phyloP scores from a whole-genome alignment of 148 eudicot genomes.

The Linanthus parryae region DNA sequence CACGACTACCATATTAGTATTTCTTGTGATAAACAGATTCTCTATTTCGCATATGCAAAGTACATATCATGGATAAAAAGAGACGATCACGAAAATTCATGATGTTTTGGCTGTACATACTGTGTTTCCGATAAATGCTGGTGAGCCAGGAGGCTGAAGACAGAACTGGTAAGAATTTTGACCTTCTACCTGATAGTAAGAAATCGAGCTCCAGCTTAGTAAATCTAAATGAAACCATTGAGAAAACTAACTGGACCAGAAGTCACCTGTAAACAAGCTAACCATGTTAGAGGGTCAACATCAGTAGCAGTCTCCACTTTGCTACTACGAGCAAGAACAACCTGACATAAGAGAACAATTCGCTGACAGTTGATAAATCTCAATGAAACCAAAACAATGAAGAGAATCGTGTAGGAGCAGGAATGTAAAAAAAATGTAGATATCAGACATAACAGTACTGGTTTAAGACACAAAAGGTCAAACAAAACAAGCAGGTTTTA shows the following conservation, averaged over 20 bases:
- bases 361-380: too few species aligned
- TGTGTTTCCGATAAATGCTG: constrained; percentile 95
- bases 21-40: too few species aligned
- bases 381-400: not conserved
- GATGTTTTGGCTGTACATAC: constrained; percentile 44
- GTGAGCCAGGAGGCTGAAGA: constrained; percentile 89
- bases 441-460: too few species aligned
- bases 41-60: too few species aligned
- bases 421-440: not conserved
- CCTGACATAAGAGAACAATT: constrained; percentile 37
- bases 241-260: constrained; percentile 3
- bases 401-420: not conserved
- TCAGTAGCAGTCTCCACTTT: constrained; percentile 56
- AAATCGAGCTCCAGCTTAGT: not conserved
- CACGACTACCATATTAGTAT: too few species aligned
- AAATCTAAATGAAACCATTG: constrained; percentile 18
- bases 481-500: too few species aligned
- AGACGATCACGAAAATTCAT: too few species aligned
- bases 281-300: constrained; percentile 81
- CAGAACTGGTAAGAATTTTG: constrained; percentile 85
- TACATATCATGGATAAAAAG: too few species aligned
- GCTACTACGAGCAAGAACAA: constrained; percentile 98
- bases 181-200: constrained; percentile 60
- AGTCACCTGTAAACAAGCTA: constrained; percentile 76
- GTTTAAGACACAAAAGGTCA: too few species aligned